Percentiles rank a stretch among this genome's conserved stretches.
Evolutionary conservation across 768 basidiomycete genomes (phyloP).

Genomic region (Fistulinella prunicolor): DNA sequence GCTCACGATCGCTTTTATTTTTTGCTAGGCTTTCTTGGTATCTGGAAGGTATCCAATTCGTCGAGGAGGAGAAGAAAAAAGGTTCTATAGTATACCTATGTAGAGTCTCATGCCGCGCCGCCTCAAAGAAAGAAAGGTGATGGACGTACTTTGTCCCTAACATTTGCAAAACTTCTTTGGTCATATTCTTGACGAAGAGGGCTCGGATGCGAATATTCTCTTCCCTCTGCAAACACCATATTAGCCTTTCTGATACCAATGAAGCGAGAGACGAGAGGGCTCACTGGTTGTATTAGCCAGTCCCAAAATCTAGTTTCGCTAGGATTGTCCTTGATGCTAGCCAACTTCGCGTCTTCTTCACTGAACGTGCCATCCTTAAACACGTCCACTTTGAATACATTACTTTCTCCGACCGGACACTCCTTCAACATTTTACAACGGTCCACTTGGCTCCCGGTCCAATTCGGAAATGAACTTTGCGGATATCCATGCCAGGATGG

Average conservation of each 20-base stretch:
- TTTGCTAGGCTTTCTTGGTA: slow-evolving; percentile 49
- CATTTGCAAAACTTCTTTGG: slow-evolving; percentile 52
- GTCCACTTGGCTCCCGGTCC: slow-evolving; percentile 30
- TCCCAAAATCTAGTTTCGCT: slow-evolving; percentile 35
- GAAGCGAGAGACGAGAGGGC: slow-evolving; percentile 10
- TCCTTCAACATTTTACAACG: slow-evolving; percentile 31
- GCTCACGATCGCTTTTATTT: slow-evolving; percentile 51
- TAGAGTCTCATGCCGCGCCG: neutral
- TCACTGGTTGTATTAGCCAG: slow-evolving; percentile 32
- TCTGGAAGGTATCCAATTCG: slow-evolving; percentile 67
- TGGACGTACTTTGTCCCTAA: slow-evolving; percentile 48
- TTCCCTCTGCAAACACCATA: slow-evolving; percentile 26
- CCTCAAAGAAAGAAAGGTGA: neutral
- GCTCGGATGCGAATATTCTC: slow-evolving; percentile 42
- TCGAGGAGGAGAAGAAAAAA: slow-evolving; percentile 61
- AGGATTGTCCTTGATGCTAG: slow-evolving; percentile 3
- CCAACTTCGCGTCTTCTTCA: neutral
- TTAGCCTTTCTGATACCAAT: neutral
- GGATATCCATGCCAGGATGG: slow-evolving; percentile 29
- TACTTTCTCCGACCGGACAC: slow-evolving; percentile 13
- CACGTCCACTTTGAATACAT: slow-evolving; percentile 27
- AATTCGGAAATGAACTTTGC: slow-evolving; percentile 30
- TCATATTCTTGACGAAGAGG: slow-evolving; percentile 49
- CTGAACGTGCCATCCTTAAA: neutral
- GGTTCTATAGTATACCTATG: slow-evolving; percentile 54